Percentiles rank a stretch among this genome's conserved stretches.
Conservation (phyloP, 306 rosid species). For the cucumber (Cucumis sativus) region DNA sequence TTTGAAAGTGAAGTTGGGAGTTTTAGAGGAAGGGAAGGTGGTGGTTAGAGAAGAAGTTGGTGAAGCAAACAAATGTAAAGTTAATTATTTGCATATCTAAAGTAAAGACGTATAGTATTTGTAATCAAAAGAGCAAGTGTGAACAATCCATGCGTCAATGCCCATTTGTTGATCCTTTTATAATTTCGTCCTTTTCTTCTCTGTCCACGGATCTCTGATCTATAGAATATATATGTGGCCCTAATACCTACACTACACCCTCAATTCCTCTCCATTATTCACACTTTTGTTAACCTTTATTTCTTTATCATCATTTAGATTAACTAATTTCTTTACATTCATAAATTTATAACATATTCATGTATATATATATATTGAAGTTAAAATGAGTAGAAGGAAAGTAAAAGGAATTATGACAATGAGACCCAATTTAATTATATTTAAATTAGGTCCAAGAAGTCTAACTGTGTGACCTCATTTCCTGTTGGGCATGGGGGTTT, state of each 20-base stretch:
- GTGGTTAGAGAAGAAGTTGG: constrained; percentile 46
- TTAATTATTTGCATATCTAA: constrained; percentile 9
- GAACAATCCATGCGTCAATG: constrained; percentile 20
- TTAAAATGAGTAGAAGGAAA: neutral
- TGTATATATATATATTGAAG: too few relatives aligned
- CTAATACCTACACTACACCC: neutral
- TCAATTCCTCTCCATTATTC: neutral
- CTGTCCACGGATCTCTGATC: constrained; percentile 13
- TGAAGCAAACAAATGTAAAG: constrained; percentile 39
- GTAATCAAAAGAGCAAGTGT: neutral
- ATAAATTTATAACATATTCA: too few relatives aligned
- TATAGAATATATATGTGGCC: neutral
- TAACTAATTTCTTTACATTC: too few relatives aligned
- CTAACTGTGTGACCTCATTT: constrained; percentile 20
- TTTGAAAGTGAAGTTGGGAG: constrained; percentile 15
- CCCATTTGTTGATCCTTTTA: constrained; percentile 14
- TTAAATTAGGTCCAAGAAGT: neutral
- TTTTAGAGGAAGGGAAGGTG: constrained; percentile 18
- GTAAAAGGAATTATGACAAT: neutral
- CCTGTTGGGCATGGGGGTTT: constrained; percentile 23
- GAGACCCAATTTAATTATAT: neutral
- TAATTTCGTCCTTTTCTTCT: constrained; percentile 20
- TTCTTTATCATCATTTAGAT: too few relatives aligned
- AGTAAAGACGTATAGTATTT: constrained; percentile 2
- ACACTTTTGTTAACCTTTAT: neutral